Conservation (phyloP, 83 land plant genomes). For the Picea abies region DNA sequence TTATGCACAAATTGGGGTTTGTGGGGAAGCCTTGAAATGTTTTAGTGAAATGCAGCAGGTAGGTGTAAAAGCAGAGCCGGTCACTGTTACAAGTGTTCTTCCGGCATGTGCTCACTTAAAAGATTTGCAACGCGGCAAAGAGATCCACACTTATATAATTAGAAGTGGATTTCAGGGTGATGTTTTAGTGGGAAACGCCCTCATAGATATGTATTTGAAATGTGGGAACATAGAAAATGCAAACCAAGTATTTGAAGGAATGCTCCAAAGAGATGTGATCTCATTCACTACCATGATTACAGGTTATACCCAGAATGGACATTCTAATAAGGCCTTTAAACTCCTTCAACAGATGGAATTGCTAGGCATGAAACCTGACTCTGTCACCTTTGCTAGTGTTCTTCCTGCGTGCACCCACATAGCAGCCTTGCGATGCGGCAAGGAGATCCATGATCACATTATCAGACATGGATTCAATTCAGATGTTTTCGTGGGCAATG, state of each 20-base stretch:
- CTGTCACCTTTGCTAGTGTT: constrained; percentile 34
- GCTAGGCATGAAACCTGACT: constrained; percentile 37
- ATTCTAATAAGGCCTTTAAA: constrained; percentile 7
- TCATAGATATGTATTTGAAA: too few relatives aligned
- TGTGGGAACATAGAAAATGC: too few relatives aligned
- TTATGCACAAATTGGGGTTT: neutral
- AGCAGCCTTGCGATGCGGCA: constrained; percentile 32
- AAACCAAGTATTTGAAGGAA: neutral
- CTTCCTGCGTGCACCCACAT: constrained; percentile 47
- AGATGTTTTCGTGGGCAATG: constrained; percentile 36
- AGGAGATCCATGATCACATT: constrained; percentile 43
- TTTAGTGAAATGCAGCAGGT: neutral
- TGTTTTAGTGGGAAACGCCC: too few relatives aligned
- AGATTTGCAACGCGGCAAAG: too few relatives aligned
- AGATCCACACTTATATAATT: too few relatives aligned
- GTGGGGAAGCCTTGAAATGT: neutral
- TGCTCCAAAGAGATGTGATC: constrained; percentile 35
- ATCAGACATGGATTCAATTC: constrained; percentile 33
- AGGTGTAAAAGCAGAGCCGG: neutral
- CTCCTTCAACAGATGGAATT: constrained; percentile 32
- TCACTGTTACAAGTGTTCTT: too few relatives aligned
- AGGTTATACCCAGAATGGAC: constrained; percentile 38
- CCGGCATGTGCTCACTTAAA: too few relatives aligned
- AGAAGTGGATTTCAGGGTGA: too few relatives aligned
- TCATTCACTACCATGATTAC: constrained; percentile 43